phyloP scores from a whole-genome alignment of 805 yeast genomes.

The Schizosaccharomyces lindneri region DNA sequence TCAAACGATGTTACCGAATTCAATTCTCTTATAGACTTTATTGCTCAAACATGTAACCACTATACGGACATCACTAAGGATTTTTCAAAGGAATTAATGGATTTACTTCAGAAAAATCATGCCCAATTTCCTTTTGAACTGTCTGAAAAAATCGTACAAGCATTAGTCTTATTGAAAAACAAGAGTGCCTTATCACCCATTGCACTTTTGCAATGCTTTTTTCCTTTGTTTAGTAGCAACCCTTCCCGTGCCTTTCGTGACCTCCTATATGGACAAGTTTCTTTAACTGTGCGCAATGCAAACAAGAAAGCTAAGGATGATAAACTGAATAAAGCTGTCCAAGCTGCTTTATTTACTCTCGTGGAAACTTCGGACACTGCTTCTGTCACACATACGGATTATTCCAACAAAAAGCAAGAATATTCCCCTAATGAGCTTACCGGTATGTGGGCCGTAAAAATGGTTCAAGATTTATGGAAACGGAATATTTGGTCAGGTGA shows the following conservation, averaged over 20 bases:
- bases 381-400: neutral
- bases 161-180: constrained; percentile 73
- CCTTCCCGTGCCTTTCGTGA: constrained; percentile 60
- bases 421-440: constrained; percentile 3
- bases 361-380: constrained; percentile 30
- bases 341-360: constrained; percentile 70
- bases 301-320: constrained; percentile 80
- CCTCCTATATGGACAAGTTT: constrained; percentile 57
- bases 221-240: constrained; percentile 39
- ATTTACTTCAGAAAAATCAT: constrained; percentile 48
- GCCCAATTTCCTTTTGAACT: constrained; percentile 60
- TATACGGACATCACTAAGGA: constrained; percentile 69
- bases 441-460: constrained; percentile 87
- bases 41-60: constrained; percentile 74
- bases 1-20: constrained; percentile 37
- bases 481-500: constrained; percentile 94
- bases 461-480: constrained; percentile 90
- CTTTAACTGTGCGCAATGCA: constrained; percentile 53
- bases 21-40: constrained; percentile 65
- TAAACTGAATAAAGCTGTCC: constrained; percentile 69
- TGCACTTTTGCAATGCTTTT: constrained; percentile 55
- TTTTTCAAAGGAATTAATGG: constrained; percentile 61
- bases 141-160: constrained; percentile 74
- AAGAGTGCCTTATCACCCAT: constrained; percentile 61
- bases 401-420: constrained; percentile 5